Base-by-base conservation (phyloP, 208 protist genomes). In the Leishmania major region DNA sequence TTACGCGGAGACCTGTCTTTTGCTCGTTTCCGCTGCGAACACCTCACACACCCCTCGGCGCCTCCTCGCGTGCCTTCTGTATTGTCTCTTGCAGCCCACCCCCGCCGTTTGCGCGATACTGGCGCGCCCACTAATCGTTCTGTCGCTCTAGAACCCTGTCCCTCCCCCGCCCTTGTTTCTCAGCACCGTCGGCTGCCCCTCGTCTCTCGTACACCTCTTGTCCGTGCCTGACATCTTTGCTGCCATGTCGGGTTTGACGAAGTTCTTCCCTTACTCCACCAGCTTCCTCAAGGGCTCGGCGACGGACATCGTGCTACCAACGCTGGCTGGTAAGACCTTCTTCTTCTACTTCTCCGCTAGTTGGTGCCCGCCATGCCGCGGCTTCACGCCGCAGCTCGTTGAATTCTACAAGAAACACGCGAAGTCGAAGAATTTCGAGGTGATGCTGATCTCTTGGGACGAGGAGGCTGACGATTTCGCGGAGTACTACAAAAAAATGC, bases 311-410 rank as follows among this genome's bases (percentile, higher is more conserved):
- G 31, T 80, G 7, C 75, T 87, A 3, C 37, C 75, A 13, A 76
- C 82, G 49, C 78, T 96, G 69, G 76, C 90, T 45, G 89, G 89
- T 7, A 94, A 97, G 86, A 87, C 84, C 2, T 88, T 96, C 1
- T 93, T 96, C 72, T 91, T 97, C 82, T 98, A 98, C 88, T 98
- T 98, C 85, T 94, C 90, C 47, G 96, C 96, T 49, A 96, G 95
- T 81, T 98, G 96, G 96, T 98, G 97, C 91, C 96, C 96, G n/a
- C 97, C 97, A 49, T 98, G 97, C 93, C 92, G 95, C 75, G 88
- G 84, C 70, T 98, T 98, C 88, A 98, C 96, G 3, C 96, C 96
- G 31, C 80, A 89, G 75, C 93, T 98, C 19, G 81, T 83, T 43
- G 93, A 96, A 49, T 95, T 96, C 79, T 98, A 98, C 84, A 84